Evolutionary conservation across 2,329 filamentous ascomycete genomes (phyloP).

Genomic region (Apiospora aurea): DNA sequence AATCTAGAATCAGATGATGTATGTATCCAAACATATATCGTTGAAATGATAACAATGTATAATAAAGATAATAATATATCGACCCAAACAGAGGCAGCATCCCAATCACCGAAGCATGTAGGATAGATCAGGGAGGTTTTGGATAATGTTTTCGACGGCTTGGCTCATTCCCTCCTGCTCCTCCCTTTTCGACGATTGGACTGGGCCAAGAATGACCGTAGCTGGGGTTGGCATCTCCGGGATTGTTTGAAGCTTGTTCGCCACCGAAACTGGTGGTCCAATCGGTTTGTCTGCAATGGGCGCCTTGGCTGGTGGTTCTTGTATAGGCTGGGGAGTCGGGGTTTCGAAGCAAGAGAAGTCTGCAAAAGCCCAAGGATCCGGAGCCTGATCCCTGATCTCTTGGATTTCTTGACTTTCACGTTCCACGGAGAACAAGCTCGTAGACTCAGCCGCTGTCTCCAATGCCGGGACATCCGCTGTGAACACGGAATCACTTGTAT

Average conservation of each 20-base stretch:
- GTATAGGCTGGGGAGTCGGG: conserved; percentile 16
- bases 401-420: not conserved
- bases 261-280: conserved; percentile 11
- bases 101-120: conserved; percentile 51
- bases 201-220: conserved; percentile 29
- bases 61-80: not conserved
- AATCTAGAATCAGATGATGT: conserved; percentile 3
- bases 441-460: not conserved
- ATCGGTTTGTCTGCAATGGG: not conserved
- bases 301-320: not conserved
- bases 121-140: conserved; percentile 51
- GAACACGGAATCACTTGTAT: not conserved
- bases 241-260: not conserved
- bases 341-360: conserved; percentile 37
- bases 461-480: not conserved
- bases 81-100: not conserved
- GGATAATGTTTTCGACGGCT: conserved; percentile 45
- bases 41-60: conserved; percentile 1
- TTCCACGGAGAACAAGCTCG: not conserved
- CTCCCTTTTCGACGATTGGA: conserved; percentile 27
- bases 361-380: conserved; percentile 32
- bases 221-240: conserved; percentile 16
- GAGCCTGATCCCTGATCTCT: conserved; percentile 14
- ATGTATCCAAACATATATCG: not conserved
- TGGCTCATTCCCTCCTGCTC: conserved; percentile 42